These are phyloP conservation scores for Phaeosphaeriaceae sp. DNA, from an alignment of 2,329 filamentous ascomycete genomes.

Conservation along the genomic window DNA sequence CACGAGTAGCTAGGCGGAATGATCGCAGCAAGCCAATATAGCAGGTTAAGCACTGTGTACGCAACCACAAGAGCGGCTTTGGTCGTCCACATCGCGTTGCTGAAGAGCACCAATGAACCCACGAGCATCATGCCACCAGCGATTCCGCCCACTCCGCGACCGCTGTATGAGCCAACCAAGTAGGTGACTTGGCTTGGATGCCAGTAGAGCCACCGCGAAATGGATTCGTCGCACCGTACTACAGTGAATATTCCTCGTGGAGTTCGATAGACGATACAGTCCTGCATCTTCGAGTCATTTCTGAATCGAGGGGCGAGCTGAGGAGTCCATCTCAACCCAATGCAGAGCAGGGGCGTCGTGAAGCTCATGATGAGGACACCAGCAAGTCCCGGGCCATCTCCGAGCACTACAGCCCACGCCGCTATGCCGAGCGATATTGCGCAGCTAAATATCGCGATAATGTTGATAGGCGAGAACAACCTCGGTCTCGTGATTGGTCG, in stretches of 20 bases:
- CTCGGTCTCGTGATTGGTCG: not conserved
- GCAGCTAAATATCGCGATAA: not conserved
- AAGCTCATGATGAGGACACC: not conserved
- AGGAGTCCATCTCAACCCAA: not conserved
- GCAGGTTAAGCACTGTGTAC: not conserved
- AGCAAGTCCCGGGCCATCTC: not conserved
- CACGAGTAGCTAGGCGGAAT: not conserved
- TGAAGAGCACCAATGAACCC: constrained; percentile 1
- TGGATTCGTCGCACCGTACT: not conserved
- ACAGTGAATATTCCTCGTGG: not conserved
- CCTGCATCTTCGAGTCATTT: not conserved
- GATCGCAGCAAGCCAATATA: not conserved
- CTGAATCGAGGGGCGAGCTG: not conserved
- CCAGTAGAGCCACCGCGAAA: not conserved
- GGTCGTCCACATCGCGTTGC: constrained; percentile 5
- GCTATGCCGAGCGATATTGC: not conserved
- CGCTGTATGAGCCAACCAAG: not conserved
- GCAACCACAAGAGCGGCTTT: constrained; percentile 4
- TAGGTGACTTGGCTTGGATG: not conserved
- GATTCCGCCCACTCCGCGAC: not conserved
- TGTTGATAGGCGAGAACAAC: not conserved
- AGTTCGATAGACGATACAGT: not conserved
- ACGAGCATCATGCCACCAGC: not conserved
- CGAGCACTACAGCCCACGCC: not conserved
- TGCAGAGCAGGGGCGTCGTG: not conserved